A percentile compares a stretch with the other conserved stretches of the same genome.
These are phyloP conservation scores for Erythrophleum fordii DNA, from an alignment of 306 rosid genomes.

Conservation along the genomic window DNA sequence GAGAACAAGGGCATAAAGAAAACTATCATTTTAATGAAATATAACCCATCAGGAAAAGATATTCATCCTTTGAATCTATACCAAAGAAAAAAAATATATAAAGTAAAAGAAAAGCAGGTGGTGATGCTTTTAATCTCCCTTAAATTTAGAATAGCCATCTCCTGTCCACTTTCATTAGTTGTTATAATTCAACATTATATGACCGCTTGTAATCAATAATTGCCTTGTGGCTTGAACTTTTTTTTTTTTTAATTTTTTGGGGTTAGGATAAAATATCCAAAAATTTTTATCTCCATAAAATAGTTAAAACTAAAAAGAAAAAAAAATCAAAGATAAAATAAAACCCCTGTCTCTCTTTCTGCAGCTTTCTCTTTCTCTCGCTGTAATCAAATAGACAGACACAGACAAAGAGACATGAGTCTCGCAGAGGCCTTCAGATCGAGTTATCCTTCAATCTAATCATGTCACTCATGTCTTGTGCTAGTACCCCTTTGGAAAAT, in stretches of 20 bases:
- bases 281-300: background rate
- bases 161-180: slow-evolving; percentile 16
- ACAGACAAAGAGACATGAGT: background rate
- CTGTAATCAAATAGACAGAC: background rate
- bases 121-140: slow-evolving; percentile 31
- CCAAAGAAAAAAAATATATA: slow-evolving; percentile 33
- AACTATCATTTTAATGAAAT: slow-evolving; percentile 20
- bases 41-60: slow-evolving; percentile 31
- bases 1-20: slow-evolving; percentile 26
- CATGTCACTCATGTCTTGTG: background rate
- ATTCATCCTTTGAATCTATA: slow-evolving; percentile 39
- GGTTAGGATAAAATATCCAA: background rate
- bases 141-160: slow-evolving; percentile 22
- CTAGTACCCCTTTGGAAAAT: background rate
- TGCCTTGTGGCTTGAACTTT: slow-evolving; percentile 10
- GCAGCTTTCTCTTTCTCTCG: slow-evolving; percentile 16
- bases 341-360: slow-evolving; percentile 2
- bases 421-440: background rate
- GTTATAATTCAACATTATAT: slow-evolving; percentile 30
- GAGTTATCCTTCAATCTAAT: background rate
- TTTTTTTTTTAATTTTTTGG: too few species aligned
- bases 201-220: slow-evolving; percentile 1
- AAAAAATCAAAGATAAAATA: background rate
- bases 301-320: background rate
- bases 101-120: slow-evolving; percentile 34